Evolutionary conservation across 257 asterid species (phyloP).

Genomic region (Nicotiana undulata): DNA sequence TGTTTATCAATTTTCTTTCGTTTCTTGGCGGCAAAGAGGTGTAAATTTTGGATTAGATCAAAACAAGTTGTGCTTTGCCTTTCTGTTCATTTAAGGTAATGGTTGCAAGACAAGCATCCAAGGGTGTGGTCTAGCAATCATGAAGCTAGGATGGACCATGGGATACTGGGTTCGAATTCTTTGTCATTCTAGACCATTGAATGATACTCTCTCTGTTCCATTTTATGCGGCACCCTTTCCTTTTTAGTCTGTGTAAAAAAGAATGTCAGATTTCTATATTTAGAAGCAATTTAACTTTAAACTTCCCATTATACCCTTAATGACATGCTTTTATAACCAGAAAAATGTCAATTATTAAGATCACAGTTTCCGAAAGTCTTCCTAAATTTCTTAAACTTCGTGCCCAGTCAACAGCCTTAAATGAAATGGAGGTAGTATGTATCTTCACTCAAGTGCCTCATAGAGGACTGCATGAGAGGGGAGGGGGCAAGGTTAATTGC

Average conservation of each 20-base stretch:
- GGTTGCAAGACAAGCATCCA: neutral
- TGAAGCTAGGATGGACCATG: neutral
- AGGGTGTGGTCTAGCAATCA: neutral
- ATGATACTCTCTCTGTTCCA: neutral
- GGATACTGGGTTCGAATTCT: neutral
- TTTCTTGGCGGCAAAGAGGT: neutral
- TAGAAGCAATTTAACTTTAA: neutral
- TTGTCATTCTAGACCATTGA: neutral
- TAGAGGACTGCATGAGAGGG: neutral
- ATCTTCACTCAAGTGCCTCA: neutral
- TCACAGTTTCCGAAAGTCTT: neutral
- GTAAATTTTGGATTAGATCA: neutral
- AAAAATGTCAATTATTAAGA: neutral
- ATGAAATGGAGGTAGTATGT: neutral
- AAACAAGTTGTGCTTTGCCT: neutral
- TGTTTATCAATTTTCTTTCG: neutral
- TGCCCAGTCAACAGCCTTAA: neutral
- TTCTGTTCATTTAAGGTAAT: neutral
- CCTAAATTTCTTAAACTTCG: neutral
- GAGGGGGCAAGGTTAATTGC: neutral
- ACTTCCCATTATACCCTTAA: neutral
- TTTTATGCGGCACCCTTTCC: neutral
- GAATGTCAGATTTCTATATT: neutral
- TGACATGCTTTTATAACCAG: neutral
- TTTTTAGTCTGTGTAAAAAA: neutral